Evolutionary conservation across 1,139 yeast genomes (phyloP).

Genomic region (Pichia sp.): DNA sequence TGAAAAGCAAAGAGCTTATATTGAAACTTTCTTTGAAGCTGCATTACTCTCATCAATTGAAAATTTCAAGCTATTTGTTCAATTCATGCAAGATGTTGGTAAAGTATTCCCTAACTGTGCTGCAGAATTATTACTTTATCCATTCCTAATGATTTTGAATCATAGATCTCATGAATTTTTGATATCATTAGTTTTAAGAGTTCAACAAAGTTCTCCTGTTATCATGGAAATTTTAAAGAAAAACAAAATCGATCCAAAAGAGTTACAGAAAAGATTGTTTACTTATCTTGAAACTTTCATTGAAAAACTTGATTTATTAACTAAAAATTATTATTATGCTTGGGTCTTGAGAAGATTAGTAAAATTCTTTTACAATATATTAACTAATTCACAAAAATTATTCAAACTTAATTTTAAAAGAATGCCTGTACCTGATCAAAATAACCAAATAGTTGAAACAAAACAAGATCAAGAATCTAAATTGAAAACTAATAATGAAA

Average conservation of each 20-base stretch:
- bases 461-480: neutral
- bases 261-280: slow-evolving; percentile 26
- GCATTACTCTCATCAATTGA: slow-evolving; percentile 29
- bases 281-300: slow-evolving; percentile 28
- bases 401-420: slow-evolving; percentile 26
- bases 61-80: slow-evolving; percentile 29
- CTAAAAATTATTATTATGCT: slow-evolving; percentile 30
- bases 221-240: slow-evolving; percentile 26
- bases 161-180: slow-evolving; percentile 46
- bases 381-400: slow-evolving; percentile 28
- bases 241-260: slow-evolving; percentile 28
- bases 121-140: slow-evolving; percentile 37
- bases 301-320: slow-evolving; percentile 27
- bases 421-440: slow-evolving; percentile 17
- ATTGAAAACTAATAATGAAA: neutral
- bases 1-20: slow-evolving; percentile 25
- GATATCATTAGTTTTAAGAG: slow-evolving; percentile 42
- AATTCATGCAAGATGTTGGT: slow-evolving; percentile 25
- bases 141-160: slow-evolving; percentile 41
- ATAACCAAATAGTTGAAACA: slow-evolving; percentile 1
- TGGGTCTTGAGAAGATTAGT: slow-evolving; percentile 31
- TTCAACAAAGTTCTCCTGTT: slow-evolving; percentile 29
- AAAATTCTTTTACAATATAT: slow-evolving; percentile 28
- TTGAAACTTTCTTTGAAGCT: slow-evolving; percentile 28
- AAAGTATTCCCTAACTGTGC: slow-evolving; percentile 27